Percentiles rank a stretch among this genome's conserved stretches.
These are phyloP conservation scores for Beta vulgaris DNA, from an alignment of 148 eudicot genomes.

Conservation along the genomic window DNA sequence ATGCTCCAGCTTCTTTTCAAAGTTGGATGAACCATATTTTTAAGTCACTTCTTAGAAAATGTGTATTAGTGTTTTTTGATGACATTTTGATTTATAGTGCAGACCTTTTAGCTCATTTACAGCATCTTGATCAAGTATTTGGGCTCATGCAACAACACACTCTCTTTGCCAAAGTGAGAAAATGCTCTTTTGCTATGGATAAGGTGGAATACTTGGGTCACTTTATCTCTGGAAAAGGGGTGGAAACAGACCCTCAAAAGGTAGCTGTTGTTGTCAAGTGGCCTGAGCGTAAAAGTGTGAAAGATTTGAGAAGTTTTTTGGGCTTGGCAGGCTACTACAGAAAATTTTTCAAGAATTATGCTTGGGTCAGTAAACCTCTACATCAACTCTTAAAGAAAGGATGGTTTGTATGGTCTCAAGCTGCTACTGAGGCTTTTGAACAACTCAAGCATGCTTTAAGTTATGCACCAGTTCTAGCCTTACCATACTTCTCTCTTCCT, in stretches of 20 bases:
- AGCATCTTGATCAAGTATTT: not conserved
- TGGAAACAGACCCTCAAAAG: not conserved
- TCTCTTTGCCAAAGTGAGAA: not conserved
- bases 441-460: not conserved
- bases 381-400: not conserved
- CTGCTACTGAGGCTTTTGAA: not conserved
- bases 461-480: not conserved
- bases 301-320: not conserved
- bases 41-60: not conserved
- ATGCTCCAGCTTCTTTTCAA: slow-evolving; percentile 3
- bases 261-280: not conserved
- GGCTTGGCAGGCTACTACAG: not conserved
- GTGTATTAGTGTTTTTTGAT: not conserved
- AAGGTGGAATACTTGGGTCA: not conserved
- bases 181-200: not conserved
- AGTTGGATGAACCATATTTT: not conserved
- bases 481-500: not conserved
- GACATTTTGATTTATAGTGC: not conserved
- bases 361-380: not conserved
- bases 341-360: not conserved
- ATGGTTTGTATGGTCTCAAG: not conserved
- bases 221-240: not conserved
- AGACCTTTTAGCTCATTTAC: not conserved
- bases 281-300: not conserved
- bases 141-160: not conserved